phyloP scores from a whole-genome alignment of 2,329 filamentous ascomycete species.

The Ophiostoma quercus region DNA sequence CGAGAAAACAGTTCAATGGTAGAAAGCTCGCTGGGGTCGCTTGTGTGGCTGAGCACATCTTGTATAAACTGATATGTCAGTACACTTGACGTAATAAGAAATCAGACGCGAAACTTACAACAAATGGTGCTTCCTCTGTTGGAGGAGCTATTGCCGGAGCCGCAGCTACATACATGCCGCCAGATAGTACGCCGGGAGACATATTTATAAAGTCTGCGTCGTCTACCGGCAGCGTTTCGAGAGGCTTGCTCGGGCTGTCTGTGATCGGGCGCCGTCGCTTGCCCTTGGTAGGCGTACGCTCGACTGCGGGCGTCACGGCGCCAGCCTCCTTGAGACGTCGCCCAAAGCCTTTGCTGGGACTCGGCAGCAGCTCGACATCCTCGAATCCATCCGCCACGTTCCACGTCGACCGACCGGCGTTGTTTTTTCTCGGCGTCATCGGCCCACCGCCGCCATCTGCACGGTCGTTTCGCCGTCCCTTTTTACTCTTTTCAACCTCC shows the following conservation, averaged over 20 bases:
- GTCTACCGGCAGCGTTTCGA: conserved; percentile 44
- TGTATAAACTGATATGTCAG: conserved; percentile 48
- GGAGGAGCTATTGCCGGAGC: not conserved
- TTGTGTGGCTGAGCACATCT: conserved; percentile 58
- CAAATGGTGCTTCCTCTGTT: conserved; percentile 36
- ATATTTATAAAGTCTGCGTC: conserved; percentile 11
- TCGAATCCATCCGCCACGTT: conserved; percentile 72
- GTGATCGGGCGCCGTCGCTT: conserved; percentile 64
- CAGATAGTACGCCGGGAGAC: conserved; percentile 1
- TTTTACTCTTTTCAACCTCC: conserved; percentile 44
- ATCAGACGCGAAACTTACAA: conserved; percentile 36
- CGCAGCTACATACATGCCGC: not conserved
- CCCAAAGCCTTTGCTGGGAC: conserved; percentile 48
- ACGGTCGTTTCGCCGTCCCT: conserved; percentile 31
- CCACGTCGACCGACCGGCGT: conserved; percentile 44
- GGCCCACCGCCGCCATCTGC: conserved; percentile 38
- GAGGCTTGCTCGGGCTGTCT: conserved; percentile 60
- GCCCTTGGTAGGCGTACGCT: conserved; percentile 58
- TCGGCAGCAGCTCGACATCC: conserved; percentile 53
- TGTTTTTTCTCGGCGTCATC: conserved; percentile 52
- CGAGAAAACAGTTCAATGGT: conserved; percentile 64
- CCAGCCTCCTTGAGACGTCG: conserved; percentile 38
- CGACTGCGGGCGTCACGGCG: conserved; percentile 42
- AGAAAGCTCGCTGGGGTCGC: conserved; percentile 50
- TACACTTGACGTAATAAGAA: not conserved